Evolutionary conservation across 139 green algal genomes (phyloP).

Genomic region (Picocystis salinarum): DNA sequence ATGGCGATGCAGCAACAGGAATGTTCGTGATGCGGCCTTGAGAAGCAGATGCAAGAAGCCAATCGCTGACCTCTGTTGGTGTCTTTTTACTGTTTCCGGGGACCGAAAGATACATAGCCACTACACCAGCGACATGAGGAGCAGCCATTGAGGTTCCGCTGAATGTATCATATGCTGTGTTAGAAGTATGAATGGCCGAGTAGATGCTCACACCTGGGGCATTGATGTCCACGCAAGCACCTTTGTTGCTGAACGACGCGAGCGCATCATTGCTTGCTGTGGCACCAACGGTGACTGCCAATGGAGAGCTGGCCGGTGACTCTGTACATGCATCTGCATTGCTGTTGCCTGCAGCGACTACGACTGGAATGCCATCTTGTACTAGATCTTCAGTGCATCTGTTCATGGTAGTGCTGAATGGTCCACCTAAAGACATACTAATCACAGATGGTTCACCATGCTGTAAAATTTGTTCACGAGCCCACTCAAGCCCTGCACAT

Average conservation of each 20-base stretch:
- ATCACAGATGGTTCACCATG: constrained; percentile 1
- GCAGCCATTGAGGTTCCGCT: constrained; percentile 33
- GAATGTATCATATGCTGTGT: neutral
- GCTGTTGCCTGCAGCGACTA: constrained; percentile 7
- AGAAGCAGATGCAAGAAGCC: too few species aligned
- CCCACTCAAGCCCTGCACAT: constrained; percentile 6
- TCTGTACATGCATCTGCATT: constrained; percentile 2
- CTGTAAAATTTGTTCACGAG: neutral
- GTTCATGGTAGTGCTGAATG: neutral
- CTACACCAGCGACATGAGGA: constrained; percentile 38
- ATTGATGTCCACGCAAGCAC: constrained; percentile 10
- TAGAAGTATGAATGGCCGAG: neutral
- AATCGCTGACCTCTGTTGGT: too few species aligned
- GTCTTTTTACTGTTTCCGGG: too few species aligned
- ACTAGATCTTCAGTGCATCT: constrained; percentile 7
- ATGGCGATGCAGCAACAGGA: too few species aligned
- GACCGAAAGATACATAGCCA: constrained; percentile 44
- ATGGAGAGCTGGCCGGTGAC: constrained; percentile 3
- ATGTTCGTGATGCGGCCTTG: too few species aligned
- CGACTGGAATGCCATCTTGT: constrained; percentile 2
- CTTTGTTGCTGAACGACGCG: constrained; percentile 7
- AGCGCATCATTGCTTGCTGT: neutral
- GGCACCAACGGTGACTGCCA: constrained; percentile 1
- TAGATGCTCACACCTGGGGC: constrained; percentile 5
- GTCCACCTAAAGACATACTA: constrained; percentile 3